These are phyloP conservation scores for Nannochloropsis oceanica DNA, from an alignment of 108 stramenopile species.

Conservation along the genomic window DNA sequence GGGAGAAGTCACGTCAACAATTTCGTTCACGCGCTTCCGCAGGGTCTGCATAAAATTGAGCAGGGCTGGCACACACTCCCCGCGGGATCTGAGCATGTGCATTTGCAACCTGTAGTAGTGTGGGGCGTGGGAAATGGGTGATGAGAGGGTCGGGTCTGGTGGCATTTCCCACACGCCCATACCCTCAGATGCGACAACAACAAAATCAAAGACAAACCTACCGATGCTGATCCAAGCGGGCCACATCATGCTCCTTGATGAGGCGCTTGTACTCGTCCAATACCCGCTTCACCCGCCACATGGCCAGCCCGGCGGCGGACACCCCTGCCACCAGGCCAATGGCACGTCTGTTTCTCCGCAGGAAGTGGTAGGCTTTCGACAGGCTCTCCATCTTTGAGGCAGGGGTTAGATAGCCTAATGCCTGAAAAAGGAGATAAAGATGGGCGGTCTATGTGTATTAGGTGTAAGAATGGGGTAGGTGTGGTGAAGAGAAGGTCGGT, in stretches of 20 bases:
- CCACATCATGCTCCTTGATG: not conserved
- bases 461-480: too few species aligned
- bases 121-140: not conserved
- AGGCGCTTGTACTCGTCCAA: not conserved
- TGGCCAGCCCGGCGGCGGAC: not conserved
- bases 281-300: not conserved
- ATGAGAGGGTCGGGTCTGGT: not conserved
- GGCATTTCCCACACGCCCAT: not conserved
- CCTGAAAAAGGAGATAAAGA: too few species aligned
- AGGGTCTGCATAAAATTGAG: constrained; percentile 21
- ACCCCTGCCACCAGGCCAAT: not conserved
- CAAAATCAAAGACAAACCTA: not conserved
- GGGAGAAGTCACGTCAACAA: constrained; percentile 20
- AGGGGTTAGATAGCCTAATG: not conserved
- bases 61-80: constrained; percentile 8
- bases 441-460: too few species aligned
- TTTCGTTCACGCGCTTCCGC: constrained; percentile 8
- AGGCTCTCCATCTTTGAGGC: not conserved
- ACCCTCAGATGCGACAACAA: not conserved
- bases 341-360: not conserved
- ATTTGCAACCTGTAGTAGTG: not conserved
- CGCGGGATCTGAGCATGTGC: constrained; percentile 13
- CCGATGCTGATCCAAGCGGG: not conserved
- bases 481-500: too few species aligned
- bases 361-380: not conserved